Evolutionary conservation across 2,329 filamentous ascomycete genomes (phyloP).

Genomic region (Ustulina deusta): DNA sequence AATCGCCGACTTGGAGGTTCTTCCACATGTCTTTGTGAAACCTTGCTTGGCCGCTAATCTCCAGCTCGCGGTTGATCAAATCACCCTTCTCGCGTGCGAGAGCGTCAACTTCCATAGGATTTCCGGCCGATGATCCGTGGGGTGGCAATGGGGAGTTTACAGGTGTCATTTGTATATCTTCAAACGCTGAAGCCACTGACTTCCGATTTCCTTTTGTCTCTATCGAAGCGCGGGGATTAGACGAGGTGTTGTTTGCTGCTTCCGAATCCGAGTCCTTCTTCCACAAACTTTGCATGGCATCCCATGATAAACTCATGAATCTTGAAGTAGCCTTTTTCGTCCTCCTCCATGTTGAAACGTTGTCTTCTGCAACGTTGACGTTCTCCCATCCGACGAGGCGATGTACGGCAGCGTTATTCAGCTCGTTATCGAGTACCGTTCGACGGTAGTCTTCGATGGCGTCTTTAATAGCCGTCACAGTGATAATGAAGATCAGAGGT

Average conservation of each 20-base stretch:
- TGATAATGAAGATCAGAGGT: constrained; percentile 91
- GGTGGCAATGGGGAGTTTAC: constrained; percentile 82
- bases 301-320: constrained; percentile 66
- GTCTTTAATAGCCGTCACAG: constrained; percentile 91
- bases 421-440: constrained; percentile 88
- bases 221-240: constrained; percentile 74
- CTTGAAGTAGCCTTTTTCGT: constrained; percentile 89
- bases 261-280: constrained; percentile 63
- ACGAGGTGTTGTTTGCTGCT: constrained; percentile 62
- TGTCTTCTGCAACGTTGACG: constrained; percentile 90
- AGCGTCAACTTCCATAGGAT: constrained; percentile 48
- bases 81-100: constrained; percentile 63
- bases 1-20: constrained; percentile 93
- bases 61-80: constrained; percentile 78
- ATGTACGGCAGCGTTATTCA: constrained; percentile 97
- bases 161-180: constrained; percentile 95
- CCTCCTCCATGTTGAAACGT: constrained; percentile 85
- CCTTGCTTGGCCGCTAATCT: constrained; percentile 75
- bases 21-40: constrained; percentile 98
- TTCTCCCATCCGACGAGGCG: constrained; percentile 90
- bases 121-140: constrained; percentile 16
- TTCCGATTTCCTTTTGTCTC: constrained; percentile 69
- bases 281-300: constrained; percentile 61
- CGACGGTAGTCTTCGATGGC: constrained; percentile 94
- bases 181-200: constrained; percentile 65